These are phyloP conservation scores for Ceriops zippeliana DNA, from an alignment of 345 rosid species.

Conservation along the genomic window DNA sequence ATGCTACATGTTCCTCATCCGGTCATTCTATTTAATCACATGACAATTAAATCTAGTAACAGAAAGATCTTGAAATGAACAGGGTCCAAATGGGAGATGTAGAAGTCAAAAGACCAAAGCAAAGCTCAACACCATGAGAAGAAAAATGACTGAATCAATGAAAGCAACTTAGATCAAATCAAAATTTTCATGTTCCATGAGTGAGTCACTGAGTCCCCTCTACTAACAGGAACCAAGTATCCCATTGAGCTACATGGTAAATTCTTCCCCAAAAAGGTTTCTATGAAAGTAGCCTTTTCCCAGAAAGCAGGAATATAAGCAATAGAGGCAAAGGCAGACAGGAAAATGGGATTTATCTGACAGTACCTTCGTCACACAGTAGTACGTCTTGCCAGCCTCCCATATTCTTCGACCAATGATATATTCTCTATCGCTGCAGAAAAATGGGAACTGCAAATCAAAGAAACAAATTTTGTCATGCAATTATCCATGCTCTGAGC, in stretches of 20 bases:
- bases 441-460: conserved; percentile 83
- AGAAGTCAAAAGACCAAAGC: background rate
- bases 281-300: background rate
- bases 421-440: conserved; percentile 95
- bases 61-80: background rate
- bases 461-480: conserved; percentile 5
- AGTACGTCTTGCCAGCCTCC: conserved; percentile 75
- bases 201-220: background rate
- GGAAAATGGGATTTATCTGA: background rate
- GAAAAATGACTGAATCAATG: background rate
- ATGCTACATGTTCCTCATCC: background rate
- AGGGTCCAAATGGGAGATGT: background rate
- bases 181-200: background rate
- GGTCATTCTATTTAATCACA: background rate
- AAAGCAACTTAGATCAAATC: background rate
- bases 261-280: background rate
- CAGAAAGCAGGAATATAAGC: background rate
- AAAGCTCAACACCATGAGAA: background rate
- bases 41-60: no score
- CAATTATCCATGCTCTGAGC: background rate
- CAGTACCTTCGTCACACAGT: conserved; percentile 83
- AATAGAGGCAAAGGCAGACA: background rate
- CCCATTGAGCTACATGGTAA: background rate
- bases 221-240: background rate
- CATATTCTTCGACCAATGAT: conserved; percentile 86